Evolutionary conservation across 1,284 basidiomycete genomes (phyloP), one percentile per base, ranked within the genome.

Genomic region (Coniophora puteana): DNA sequence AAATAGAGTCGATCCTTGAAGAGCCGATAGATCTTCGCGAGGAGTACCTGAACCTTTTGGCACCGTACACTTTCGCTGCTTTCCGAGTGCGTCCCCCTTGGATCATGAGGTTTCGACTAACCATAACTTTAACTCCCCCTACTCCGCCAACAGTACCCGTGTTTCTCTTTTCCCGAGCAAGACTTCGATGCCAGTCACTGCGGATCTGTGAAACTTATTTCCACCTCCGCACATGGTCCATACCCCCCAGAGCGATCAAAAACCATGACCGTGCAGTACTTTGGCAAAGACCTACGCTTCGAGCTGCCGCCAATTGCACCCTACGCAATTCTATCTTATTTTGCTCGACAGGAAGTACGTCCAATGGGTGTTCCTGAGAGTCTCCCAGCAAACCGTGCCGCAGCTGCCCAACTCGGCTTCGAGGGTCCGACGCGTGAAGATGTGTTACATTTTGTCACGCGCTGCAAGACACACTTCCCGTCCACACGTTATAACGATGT

Each of bases 291-390:
- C 4, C 43, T 53, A 28, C 47, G 44, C 20, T 54, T 69, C 16
- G 51, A 48, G 13, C 50, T 71, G 8, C 74, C 74, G 1, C 62
- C 67, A 11, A 58, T 67, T 10, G 62, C 72, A 6, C 52, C 69
- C 2, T 74, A 68, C 36, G 70, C 77, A 26, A 61, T 68, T 31
- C 57, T 76, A 17, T 53, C 59, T 16, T 78, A 73, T 50, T 72
- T 76, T 38, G 60, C 57, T 8, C 68, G 70, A 5, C 50, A 58
- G 16, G 73, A 76, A 43, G 57, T 51, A 26, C 47, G 53, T 14
- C 50, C 36, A 22, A 59, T 67, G n/a, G 46, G 43, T 14, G 54
- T 66, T 16, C 71, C 74, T 3, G 51, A 55, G 1, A 65, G 71
- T 49, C 46, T 75, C 21, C 60, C 53, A 14, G 42, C 39, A 14